Evolutionary conservation across 2,329 filamentous ascomycete genomes (phyloP).

Genomic region (Ramularia collo-cygni): DNA sequence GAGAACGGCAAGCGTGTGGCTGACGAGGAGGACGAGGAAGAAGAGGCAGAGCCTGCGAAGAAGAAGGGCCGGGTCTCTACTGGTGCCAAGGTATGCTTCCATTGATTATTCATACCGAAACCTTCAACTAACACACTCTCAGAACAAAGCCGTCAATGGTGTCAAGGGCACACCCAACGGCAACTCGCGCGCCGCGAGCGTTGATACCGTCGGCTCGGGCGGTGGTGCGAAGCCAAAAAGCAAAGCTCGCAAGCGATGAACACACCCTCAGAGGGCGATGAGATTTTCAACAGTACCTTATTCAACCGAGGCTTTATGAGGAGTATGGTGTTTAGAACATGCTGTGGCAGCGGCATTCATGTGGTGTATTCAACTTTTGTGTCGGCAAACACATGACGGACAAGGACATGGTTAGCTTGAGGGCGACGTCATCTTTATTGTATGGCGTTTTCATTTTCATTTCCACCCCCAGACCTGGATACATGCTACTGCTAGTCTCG

Average conservation of each 20-base stretch:
- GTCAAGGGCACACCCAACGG: conserved; percentile 74
- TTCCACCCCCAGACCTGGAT: no score
- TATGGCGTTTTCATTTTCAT: no score
- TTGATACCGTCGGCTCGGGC: conserved; percentile 64
- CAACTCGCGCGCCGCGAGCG: conserved; percentile 80
- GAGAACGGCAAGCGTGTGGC: conserved; percentile 67
- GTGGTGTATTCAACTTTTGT: no score
- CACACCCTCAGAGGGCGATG: no score
- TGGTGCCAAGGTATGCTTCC: conserved; percentile 57
- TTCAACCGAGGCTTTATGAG: no score
- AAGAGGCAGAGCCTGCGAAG: conserved; percentile 66
- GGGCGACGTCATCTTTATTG: no score
- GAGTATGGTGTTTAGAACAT: neutral
- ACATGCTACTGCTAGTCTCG: no score
- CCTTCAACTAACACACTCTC: conserved; percentile 12
- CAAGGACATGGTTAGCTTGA: no score
- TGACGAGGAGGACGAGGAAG: conserved; percentile 75
- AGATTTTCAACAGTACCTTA: no score
- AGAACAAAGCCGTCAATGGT: conserved; percentile 92
- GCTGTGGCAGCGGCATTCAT: neutral
- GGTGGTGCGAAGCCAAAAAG: conserved; percentile 37
- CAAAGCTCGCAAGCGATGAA: conserved; percentile 33
- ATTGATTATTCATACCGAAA: no score
- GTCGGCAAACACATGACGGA: no score
- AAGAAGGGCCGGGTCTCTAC: conserved; percentile 81